phyloP scores from a whole-genome alignment of 2,329 filamentous ascomycete species.

The Botrytis byssoidea region DNA sequence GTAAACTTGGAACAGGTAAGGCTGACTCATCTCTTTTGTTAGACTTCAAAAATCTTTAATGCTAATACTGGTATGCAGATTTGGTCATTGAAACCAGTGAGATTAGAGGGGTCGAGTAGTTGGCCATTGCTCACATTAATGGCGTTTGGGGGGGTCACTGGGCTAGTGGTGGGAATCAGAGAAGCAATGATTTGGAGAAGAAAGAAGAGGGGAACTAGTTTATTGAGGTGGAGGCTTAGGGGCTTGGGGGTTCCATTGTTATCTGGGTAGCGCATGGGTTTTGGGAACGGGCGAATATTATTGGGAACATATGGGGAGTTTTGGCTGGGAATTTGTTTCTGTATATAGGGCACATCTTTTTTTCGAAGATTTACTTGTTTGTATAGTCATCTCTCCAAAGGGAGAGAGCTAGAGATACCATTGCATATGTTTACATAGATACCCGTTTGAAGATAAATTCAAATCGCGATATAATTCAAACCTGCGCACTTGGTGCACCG shows the following conservation, averaged over 20 bases:
- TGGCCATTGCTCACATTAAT: constrained; percentile 13
- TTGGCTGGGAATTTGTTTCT: not conserved
- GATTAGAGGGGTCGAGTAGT: constrained; percentile 8
- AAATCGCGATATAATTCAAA: not conserved
- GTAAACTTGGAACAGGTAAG: constrained; percentile 18
- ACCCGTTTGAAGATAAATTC: not conserved
- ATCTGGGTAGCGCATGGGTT: not conserved
- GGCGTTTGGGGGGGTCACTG: constrained; percentile 1
- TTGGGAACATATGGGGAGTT: not conserved
- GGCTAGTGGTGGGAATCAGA: constrained; percentile 14
- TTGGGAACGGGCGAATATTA: not conserved
- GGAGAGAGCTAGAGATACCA: not conserved
- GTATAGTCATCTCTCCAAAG: no score
- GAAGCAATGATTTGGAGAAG: constrained; percentile 13
- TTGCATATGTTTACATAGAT: not conserved
- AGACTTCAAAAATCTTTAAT: constrained; percentile 14
- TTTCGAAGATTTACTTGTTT: not conserved
- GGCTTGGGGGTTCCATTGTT: constrained; percentile 15
- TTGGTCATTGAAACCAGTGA: constrained; percentile 14
- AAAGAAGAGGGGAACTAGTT: constrained; percentile 9
- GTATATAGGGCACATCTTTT: not conserved
- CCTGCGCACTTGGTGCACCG: not conserved
- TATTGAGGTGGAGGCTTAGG: constrained; percentile 8
- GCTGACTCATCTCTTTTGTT: constrained; percentile 7
- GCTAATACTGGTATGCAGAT: constrained; percentile 16